These are phyloP conservation scores for Jacaranda copaia DNA, from an alignment of 257 asterid genomes.

Conservation along the genomic window DNA sequence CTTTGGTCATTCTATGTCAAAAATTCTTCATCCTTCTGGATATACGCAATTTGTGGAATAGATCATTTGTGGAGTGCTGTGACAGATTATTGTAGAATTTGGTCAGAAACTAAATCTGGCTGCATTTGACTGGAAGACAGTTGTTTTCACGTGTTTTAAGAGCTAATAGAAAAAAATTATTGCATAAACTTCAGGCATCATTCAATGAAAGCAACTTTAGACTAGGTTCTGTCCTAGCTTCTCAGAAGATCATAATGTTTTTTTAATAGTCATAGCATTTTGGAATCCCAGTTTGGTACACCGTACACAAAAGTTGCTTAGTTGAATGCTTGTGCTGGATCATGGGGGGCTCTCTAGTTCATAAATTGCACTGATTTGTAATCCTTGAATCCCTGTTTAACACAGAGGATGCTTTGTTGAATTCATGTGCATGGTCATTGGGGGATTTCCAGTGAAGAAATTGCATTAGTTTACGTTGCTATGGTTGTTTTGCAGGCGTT, in stretches of 20 bases:
- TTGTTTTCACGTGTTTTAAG: neutral
- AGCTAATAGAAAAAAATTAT: slow-evolving; percentile 11
- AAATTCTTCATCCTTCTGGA: slow-evolving; percentile 9
- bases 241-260: slow-evolving; percentile 1
- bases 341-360: too few relatives aligned
- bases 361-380: too few relatives aligned
- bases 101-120: slow-evolving; percentile 9
- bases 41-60: slow-evolving; percentile 13
- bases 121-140: neutral
- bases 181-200: neutral
- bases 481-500: slow-evolving; percentile 70
- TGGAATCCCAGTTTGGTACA: slow-evolving; percentile 5
- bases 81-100: neutral
- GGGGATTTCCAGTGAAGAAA: slow-evolving; percentile 9
- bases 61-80: slow-evolving; percentile 19
- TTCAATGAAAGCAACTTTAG: neutral
- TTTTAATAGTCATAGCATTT: neutral
- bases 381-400: neutral
- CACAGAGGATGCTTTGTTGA: neutral
- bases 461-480: slow-evolving; percentile 22
- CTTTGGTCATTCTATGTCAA: slow-evolving; percentile 3
- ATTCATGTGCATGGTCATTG: slow-evolving; percentile 26
- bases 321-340: neutral
- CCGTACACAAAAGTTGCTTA: neutral
- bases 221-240: slow-evolving; percentile 11